Conservation (phyloP, 768 basidiomycete genomes). For the Lactarius indigo region DNA sequence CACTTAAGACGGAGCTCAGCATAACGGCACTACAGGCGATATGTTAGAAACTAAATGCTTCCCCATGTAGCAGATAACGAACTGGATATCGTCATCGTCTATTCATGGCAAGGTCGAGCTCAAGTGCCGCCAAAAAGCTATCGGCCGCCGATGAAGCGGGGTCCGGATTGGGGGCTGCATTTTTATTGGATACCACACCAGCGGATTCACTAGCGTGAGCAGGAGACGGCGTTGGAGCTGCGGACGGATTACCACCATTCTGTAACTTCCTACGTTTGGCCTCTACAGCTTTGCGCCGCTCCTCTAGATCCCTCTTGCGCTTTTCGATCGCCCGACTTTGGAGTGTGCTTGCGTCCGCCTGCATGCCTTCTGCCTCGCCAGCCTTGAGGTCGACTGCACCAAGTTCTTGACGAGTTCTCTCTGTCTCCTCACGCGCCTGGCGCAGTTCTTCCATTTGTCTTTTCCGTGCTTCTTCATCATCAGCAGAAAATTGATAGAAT, state of each 20-base stretch:
- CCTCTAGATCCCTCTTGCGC: constrained; percentile 70
- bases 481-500: constrained; percentile 86
- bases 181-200: constrained; percentile 15
- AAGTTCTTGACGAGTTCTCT: constrained; percentile 51
- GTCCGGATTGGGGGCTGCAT: constrained; percentile 11
- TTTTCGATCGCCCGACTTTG: constrained; percentile 66
- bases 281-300: constrained; percentile 54
- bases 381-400: constrained; percentile 60
- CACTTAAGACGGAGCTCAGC: constrained; percentile 11
- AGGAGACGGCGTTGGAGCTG: constrained; percentile 13
- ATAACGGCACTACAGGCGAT: not conserved
- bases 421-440: constrained; percentile 66
- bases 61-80: not conserved
- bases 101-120: constrained; percentile 51
- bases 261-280: constrained; percentile 62
- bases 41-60: not conserved
- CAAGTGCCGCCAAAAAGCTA: constrained; percentile 61
- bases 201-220: constrained; percentile 11
- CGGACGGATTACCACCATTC: constrained; percentile 12
- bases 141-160: constrained; percentile 46
- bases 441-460: constrained; percentile 83
- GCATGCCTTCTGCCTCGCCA: constrained; percentile 80
- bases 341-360: constrained; percentile 32
- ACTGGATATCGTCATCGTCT: constrained; percentile 22
- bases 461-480: constrained; percentile 77